Evolutionary conservation across 2,329 filamentous ascomycete species (phyloP).

Genomic region (Aspergillus floridensis): DNA sequence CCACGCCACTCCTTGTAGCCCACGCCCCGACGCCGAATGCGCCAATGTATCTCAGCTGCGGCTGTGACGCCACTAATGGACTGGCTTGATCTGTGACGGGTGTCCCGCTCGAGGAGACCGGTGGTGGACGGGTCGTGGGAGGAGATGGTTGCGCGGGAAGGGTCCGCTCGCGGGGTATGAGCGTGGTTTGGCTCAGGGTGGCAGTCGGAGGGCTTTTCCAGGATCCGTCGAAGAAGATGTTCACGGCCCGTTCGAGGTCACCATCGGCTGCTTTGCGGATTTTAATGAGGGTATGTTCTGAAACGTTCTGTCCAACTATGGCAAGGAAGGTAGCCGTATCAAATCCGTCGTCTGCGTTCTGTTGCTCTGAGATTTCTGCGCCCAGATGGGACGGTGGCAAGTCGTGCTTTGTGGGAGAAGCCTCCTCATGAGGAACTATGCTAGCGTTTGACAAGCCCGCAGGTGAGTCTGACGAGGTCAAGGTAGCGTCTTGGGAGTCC

Average conservation of each 20-base stretch:
- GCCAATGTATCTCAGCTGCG: slow-evolving; percentile 72
- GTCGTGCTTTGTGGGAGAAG: not conserved
- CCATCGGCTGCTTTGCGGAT: slow-evolving; percentile 51
- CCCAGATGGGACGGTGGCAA: not conserved
- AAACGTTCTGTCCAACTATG: slow-evolving; percentile 56
- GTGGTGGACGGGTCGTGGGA: not conserved
- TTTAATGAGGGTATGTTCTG: slow-evolving; percentile 44
- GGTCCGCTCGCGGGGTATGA: slow-evolving; percentile 12
- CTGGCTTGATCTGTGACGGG: slow-evolving; percentile 3
- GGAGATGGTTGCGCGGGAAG: slow-evolving; percentile 7
- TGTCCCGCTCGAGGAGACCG: not conserved
- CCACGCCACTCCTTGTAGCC: slow-evolving; percentile 79
- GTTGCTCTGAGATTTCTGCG: not conserved
- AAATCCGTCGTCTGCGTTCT: slow-evolving; percentile 41
- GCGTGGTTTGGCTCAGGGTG: slow-evolving; percentile 10
- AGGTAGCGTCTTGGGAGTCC: not conserved
- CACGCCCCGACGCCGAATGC: slow-evolving; percentile 89
- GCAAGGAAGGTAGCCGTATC: slow-evolving; percentile 55
- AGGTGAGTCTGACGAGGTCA: not conserved
- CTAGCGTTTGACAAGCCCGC: not conserved
- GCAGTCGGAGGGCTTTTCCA: slow-evolving; percentile 46
- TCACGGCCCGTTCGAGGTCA: slow-evolving; percentile 60
- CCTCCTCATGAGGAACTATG: not conserved
- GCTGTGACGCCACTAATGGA: slow-evolving; percentile 33
- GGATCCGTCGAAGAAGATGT: slow-evolving; percentile 64